These are phyloP conservation scores for Cryptococcus sp. DNA, from an alignment of 1,284 basidiomycete species.

Conservation along the genomic window DNA sequence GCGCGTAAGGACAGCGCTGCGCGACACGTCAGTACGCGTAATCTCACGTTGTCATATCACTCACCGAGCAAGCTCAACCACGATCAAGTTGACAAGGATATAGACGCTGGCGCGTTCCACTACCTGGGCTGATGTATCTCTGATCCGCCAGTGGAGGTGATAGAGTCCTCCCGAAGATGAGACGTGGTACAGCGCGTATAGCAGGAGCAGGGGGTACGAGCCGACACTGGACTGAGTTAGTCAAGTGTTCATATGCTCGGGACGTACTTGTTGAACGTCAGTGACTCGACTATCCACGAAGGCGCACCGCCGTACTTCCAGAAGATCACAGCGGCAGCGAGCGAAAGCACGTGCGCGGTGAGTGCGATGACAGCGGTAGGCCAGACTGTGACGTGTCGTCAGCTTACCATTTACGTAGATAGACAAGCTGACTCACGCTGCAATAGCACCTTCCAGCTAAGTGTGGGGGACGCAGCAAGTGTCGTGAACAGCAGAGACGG, in stretches of 20 bases:
- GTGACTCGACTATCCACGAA: constrained; percentile 38
- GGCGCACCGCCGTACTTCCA: constrained; percentile 29
- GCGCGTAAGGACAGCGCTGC: not conserved
- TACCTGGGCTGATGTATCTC: constrained; percentile 29
- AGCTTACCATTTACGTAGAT: not conserved
- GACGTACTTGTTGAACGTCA: constrained; percentile 47
- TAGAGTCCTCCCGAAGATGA: constrained; percentile 23
- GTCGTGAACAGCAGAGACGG: constrained; percentile 41
- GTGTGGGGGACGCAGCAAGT: constrained; percentile 32
- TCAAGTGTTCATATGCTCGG: not conserved
- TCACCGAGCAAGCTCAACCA: constrained; percentile 37
- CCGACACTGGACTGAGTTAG: constrained; percentile 28
- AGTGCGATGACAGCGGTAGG: constrained; percentile 39
- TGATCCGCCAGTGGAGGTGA: constrained; percentile 42
- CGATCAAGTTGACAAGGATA: constrained; percentile 38
- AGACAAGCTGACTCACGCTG: constrained; percentile 26
- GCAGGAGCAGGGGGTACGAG: constrained; percentile 42
- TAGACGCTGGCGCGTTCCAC: constrained; percentile 33
- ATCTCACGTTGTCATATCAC: not conserved
- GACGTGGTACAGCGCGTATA: constrained; percentile 32
- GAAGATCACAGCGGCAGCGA: constrained; percentile 29
- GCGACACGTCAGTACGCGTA: not conserved
- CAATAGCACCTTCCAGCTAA: constrained; percentile 29
- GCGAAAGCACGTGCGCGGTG: constrained; percentile 35
- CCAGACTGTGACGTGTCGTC: constrained; percentile 34